Evolutionary conservation across 2,329 filamentous ascomycete genomes (phyloP), one percentile per base, ranked within the genome.

Genomic region (Claviceps capensis): DNA sequence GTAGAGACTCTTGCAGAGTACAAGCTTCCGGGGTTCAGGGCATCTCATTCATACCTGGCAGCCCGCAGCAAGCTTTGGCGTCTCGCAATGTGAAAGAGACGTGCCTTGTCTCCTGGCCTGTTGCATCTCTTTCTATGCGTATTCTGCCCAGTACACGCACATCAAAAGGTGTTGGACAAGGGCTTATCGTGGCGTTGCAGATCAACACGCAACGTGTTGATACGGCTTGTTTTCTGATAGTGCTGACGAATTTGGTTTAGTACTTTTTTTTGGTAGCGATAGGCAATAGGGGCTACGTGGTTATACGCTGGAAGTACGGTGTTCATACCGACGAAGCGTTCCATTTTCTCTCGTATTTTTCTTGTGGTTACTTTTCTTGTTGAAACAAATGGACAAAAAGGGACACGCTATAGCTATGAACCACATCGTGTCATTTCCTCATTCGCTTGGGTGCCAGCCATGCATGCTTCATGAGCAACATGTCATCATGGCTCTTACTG

Each of bases 151-250:
- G 63, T 62, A 69, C 66, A 72, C 66, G 69, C 66, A 72, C 67
- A 64, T 63, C 59, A 72, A 74, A 74, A 72, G 65, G 62, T 72
- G 70, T 68, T 69, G 66, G 68, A 56, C 58, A 62, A 34, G 60
- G 62, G 55, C 53, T 61, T 60, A 54, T 55, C 5, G 55, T 52
- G 62, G 60, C 61, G 60, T 62, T 62, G 57, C 52, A 53, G 53
- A 55, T 55, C 54, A 58, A 51, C 52, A 49, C 56, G 62, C 56
- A 55, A 53, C 47, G 26, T 49, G 41, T 47, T 38, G 56, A 43
- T 2, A 45, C 17, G 5, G 14, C 22, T 46, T 56, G 59, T 57
- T 49, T 57, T 59, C 56, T 58, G 59, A 19, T 56, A 64, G 63
- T 63, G 60, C 63, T 62, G 53, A 41, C 47, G 50, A 58, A 56